Conservation (phyloP, 495 filamentous ascomycete genomes). For the Lasiosphaeria ovina region DNA sequence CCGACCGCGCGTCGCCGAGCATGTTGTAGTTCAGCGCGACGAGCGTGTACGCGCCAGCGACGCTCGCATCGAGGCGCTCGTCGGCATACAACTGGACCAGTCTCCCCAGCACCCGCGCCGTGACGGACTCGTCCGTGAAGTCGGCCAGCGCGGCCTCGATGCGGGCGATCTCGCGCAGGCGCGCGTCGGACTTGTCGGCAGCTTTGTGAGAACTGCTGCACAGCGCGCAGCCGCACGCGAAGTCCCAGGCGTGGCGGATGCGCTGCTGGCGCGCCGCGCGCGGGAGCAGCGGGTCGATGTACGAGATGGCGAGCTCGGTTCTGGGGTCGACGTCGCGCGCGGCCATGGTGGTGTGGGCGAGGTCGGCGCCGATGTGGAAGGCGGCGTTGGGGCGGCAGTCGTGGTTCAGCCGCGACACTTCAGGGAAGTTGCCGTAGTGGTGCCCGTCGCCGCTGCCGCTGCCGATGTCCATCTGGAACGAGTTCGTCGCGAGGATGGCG, state of each 20-base stretch:
- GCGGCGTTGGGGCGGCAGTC: slow-evolving; percentile 33
- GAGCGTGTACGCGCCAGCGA: slow-evolving; percentile 27
- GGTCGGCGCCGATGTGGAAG: slow-evolving; percentile 19
- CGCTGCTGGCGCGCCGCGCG: slow-evolving; percentile 19
- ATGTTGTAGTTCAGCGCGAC: slow-evolving; percentile 34
- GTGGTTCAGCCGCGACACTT: slow-evolving; percentile 28
- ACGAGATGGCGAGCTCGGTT: slow-evolving; percentile 32
- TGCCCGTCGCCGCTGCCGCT: slow-evolving; percentile 13
- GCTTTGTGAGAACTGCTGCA: slow-evolving; percentile 10
- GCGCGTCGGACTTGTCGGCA: slow-evolving; percentile 21
- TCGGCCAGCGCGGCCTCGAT: slow-evolving; percentile 26
- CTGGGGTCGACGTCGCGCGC: slow-evolving; percentile 23
- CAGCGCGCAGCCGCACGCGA: slow-evolving; percentile 21
- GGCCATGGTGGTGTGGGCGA: slow-evolving; percentile 24
- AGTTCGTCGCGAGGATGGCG: slow-evolving; percentile 31
- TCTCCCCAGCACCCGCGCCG: slow-evolving; percentile 21
- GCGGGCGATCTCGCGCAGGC: slow-evolving; percentile 23
- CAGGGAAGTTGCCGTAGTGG: slow-evolving; percentile 32
- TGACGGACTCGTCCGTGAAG: slow-evolving; percentile 11
- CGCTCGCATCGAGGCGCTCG: slow-evolving; percentile 26
- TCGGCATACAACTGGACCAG: slow-evolving; percentile 24
- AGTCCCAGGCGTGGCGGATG: slow-evolving; percentile 14
- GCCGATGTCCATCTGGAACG: slow-evolving; percentile 28
- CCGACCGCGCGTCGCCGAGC: slow-evolving; percentile 23
- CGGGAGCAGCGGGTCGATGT: slow-evolving; percentile 21